These are phyloP conservation scores for Tylopilus subfusipes DNA, from an alignment of 768 basidiomycete genomes.

Conservation along the genomic window DNA sequence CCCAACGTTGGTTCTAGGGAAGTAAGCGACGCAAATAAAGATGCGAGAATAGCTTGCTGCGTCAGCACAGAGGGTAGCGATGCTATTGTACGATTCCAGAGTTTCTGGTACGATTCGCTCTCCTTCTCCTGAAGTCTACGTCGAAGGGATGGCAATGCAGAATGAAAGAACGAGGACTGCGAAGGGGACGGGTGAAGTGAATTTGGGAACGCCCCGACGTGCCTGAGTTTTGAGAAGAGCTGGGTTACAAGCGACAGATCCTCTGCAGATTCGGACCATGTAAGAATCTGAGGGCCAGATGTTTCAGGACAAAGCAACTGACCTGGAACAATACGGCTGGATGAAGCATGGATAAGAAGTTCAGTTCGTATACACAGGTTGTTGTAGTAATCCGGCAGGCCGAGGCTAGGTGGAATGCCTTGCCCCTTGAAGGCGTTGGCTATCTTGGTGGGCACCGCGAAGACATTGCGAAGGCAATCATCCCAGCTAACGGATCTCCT, in stretches of 20 bases:
- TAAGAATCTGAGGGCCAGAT: conserved; percentile 8
- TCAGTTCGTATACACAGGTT: conserved; percentile 52
- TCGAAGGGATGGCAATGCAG: conserved; percentile 48
- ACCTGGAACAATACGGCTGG: conserved; percentile 41
- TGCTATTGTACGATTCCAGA: conserved; percentile 48
- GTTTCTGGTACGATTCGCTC: conserved; percentile 38
- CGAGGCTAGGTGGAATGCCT: conserved; percentile 45
- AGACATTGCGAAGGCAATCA: conserved; percentile 62
- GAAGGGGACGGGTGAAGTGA: conserved; percentile 48
- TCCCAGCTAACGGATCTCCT: conserved; percentile 59
- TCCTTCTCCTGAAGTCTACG: conserved; percentile 29
- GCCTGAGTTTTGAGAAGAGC: conserved; percentile 64
- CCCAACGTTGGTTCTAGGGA: conserved; percentile 32
- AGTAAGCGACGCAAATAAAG: conserved; percentile 51
- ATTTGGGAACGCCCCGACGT: conserved; percentile 61
- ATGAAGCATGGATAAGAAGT: conserved; percentile 44
- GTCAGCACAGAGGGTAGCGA: conserved; percentile 48
- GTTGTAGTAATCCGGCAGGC: conserved; percentile 55
- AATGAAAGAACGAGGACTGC: conserved; percentile 68
- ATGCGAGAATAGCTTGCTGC: conserved; percentile 56
- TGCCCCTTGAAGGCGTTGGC: conserved; percentile 62
- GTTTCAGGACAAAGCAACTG: conserved; percentile 18
- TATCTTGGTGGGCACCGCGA: conserved; percentile 71
- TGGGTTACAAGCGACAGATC: conserved; percentile 42
- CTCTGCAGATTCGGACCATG: conserved; percentile 32